phyloP scores from a whole-genome alignment of 2,329 filamentous ascomycete genomes.

The Aureobasidium leucospermi region DNA sequence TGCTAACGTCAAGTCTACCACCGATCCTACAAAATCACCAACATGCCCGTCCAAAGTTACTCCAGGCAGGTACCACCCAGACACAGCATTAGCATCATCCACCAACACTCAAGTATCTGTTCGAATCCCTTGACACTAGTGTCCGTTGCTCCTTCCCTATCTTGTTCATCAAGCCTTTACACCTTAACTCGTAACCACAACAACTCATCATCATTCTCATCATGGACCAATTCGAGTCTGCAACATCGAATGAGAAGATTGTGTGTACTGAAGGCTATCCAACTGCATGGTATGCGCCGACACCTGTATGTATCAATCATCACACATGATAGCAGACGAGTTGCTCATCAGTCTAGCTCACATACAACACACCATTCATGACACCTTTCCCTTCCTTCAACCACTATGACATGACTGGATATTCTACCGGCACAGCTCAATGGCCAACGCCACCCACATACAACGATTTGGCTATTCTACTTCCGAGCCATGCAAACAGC shows the following conservation, averaged over 20 bases:
- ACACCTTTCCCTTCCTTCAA: conserved; percentile 28
- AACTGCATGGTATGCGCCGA: conserved; percentile 9
- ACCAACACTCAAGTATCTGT: conserved; percentile 8
- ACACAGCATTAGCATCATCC: conserved; percentile 1
- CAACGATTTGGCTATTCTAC: conserved; percentile 7
- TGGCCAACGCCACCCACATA: conserved; percentile 10
- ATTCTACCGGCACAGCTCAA: conserved; percentile 15
- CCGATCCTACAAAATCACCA: conserved; percentile 10
- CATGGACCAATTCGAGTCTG: conserved; percentile 9
- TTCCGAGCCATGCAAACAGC: not conserved
- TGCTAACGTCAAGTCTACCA: conserved; percentile 6
- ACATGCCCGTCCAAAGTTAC: conserved; percentile 4
- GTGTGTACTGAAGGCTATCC: conserved; percentile 7
- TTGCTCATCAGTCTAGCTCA: conserved; percentile 10
- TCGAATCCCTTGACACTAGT: not conserved
- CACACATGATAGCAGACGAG: not conserved
- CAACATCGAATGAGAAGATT: conserved; percentile 6
- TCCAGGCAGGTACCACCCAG: conserved; percentile 1
- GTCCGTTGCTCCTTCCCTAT: not conserved
- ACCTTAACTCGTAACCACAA: not conserved
- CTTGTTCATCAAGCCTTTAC: not conserved
- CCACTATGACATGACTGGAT: conserved; percentile 18
- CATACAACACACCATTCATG: conserved; percentile 27
- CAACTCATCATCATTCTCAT: not conserved
- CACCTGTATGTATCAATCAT: not conserved